These are phyloP conservation scores for Chaetomium sp. DNA, from an alignment of 2,329 filamentous ascomycete species.

Conservation along the genomic window DNA sequence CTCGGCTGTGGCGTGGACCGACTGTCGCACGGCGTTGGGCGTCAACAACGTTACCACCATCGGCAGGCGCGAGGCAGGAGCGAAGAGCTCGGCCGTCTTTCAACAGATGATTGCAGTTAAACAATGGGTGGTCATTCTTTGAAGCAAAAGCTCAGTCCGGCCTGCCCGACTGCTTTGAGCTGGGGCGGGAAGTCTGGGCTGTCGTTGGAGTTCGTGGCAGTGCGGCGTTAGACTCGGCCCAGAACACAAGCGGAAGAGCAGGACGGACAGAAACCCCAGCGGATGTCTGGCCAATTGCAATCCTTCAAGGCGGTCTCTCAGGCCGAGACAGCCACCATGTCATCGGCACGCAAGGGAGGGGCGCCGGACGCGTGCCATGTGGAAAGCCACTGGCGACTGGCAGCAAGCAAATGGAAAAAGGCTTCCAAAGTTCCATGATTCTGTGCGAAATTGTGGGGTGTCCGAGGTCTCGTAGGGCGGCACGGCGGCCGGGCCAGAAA, in stretches of 20 bases:
- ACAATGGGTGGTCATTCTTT: background rate
- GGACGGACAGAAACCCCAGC: background rate
- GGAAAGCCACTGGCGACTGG: conserved; percentile 1
- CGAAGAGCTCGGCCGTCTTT: background rate
- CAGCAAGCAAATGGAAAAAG: background rate
- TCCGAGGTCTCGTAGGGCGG: background rate
- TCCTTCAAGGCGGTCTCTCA: background rate
- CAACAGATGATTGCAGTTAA: background rate
- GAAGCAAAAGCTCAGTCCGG: background rate
- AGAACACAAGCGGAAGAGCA: background rate
- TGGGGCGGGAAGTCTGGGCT: background rate
- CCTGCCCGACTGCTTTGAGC: no score
- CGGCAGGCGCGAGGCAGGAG: background rate
- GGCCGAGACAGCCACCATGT: conserved; percentile 21
- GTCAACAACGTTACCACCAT: background rate
- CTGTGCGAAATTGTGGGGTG: conserved; percentile 17
- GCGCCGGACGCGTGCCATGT: background rate
- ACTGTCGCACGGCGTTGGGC: background rate
- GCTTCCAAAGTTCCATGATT: conserved; percentile 12
- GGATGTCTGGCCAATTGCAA: conserved; percentile 1
- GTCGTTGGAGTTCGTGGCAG: background rate
- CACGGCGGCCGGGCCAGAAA: background rate
- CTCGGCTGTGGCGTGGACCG: background rate
- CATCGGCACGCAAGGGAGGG: background rate
- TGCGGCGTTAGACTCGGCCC: background rate